phyloP scores from a whole-genome alignment of 1,139 yeast genomes.

The Schwanniomyces etchellsii region DNA sequence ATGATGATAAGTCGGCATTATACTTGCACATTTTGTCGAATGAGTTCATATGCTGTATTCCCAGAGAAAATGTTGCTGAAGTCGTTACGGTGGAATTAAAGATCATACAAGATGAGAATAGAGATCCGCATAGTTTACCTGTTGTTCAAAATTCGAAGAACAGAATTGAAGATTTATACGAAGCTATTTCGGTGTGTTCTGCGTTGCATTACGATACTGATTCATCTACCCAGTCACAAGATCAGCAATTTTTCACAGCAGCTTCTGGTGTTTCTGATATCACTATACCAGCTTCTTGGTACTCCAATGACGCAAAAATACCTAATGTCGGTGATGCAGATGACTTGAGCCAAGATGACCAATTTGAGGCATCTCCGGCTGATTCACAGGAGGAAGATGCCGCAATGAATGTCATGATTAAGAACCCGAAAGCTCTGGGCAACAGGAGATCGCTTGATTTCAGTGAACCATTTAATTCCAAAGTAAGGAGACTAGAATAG shows the following conservation, averaged over 20 bases:
- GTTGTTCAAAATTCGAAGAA: conserved; percentile 7
- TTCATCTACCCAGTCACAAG: no score
- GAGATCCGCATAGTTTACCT: conserved; percentile 4
- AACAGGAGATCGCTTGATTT: no score
- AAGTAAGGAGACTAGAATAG: no score
- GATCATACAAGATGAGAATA: conserved; percentile 4
- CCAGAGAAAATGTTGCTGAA: conserved; percentile 11
- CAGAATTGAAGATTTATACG: conserved; percentile 20
- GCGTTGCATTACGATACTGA: conserved; percentile 30
- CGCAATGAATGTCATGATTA: no score
- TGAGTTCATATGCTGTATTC: conserved; percentile 11
- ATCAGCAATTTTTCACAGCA: no score
- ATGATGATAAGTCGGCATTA: conserved; percentile 12
- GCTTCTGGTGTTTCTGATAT: conserved; percentile 1
- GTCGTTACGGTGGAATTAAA: conserved; percentile 17
- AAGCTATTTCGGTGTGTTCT: conserved; percentile 34
- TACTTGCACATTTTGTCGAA: conserved; percentile 29
- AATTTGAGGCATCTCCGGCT: conserved; percentile 4
- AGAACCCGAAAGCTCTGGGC: no score
- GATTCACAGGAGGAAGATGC: conserved; percentile 10
- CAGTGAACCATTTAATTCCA: no score
- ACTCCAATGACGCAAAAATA: conserved; percentile 6
- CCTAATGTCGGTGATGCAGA: conserved; percentile 33
- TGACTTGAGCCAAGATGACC: conserved; percentile 22
- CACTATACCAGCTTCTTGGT: conserved; percentile 18